These are phyloP conservation scores for Neonectria ditissima DNA, from an alignment of 2,329 filamentous ascomycete genomes.

Conservation along the genomic window DNA sequence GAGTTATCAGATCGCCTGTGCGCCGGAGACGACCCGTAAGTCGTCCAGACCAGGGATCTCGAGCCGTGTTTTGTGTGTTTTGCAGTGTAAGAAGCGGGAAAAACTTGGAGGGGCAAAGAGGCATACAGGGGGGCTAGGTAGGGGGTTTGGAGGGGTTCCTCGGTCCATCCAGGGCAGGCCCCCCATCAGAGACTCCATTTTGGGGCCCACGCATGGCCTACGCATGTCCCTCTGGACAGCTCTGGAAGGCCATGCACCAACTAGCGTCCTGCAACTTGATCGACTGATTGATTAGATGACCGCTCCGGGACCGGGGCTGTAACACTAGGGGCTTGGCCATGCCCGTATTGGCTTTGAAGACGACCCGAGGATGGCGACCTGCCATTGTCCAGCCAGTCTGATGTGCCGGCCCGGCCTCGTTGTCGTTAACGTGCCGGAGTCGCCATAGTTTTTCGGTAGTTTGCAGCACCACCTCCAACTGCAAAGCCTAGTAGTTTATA, in stretches of 20 bases:
- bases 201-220: background rate
- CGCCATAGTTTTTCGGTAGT: background rate
- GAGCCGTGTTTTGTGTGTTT: conserved; percentile 12
- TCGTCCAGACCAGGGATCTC: conserved; percentile 18
- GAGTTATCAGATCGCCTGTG: conserved; percentile 45
- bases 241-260: conserved; percentile 4
- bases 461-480: background rate
- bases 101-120: conserved; percentile 23
- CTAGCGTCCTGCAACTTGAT: conserved; percentile 43
- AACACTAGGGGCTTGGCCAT: background rate
- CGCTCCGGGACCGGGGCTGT: conserved; percentile 21
- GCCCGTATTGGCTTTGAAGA: conserved; percentile 9
- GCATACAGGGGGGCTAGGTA: conserved; percentile 1
- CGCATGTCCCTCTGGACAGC: conserved; percentile 1
- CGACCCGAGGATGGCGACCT: conserved; percentile 10
- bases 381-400: conserved; percentile 5
- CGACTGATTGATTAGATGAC: conserved; percentile 47
- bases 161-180: background rate
- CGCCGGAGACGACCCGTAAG: conserved; percentile 22
- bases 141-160: conserved; percentile 22
- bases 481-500: background rate
- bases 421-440: background rate
- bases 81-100: conserved; percentile 15
- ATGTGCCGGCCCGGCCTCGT: background rate
- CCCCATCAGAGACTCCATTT: conserved; percentile 15